These are phyloP conservation scores for Alternaria incomplexa DNA, from an alignment of 2,329 filamentous ascomycete genomes.

Conservation along the genomic window DNA sequence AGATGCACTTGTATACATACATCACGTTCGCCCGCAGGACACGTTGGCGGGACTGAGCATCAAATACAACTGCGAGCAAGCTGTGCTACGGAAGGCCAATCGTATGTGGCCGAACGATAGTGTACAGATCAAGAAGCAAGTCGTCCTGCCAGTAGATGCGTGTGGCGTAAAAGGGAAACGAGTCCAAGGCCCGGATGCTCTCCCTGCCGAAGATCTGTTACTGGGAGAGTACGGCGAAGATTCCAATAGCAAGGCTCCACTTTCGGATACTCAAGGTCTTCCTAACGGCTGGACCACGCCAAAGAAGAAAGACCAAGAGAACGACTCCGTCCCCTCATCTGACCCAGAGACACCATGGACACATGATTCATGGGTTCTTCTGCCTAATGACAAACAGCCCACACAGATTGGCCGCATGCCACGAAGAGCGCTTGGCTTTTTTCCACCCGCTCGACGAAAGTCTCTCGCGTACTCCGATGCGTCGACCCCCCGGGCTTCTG, in stretches of 20 bases:
- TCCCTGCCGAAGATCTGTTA: constrained; percentile 49
- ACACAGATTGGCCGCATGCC: constrained; percentile 88
- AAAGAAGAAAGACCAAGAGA: constrained; percentile 42
- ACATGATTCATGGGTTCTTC: constrained; percentile 86
- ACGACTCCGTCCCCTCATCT: constrained; percentile 41
- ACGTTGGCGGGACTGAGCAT: constrained; percentile 91
- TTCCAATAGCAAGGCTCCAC: constrained; percentile 19
- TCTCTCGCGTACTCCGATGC: constrained; percentile 69
- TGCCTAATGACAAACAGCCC: constrained; percentile 73
- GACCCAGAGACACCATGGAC: constrained; percentile 71
- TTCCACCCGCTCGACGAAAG: constrained; percentile 89
- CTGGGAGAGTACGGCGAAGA: constrained; percentile 38
- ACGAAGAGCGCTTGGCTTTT: constrained; percentile 82
- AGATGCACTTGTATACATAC: constrained; percentile 87
- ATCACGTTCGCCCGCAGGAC: constrained; percentile 81
- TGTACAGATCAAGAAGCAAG: constrained; percentile 80
- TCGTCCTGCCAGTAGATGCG: constrained; percentile 87
- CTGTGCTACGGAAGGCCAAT: constrained; percentile 84
- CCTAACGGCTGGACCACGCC: constrained; percentile 49
- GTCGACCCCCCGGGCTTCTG: constrained; percentile 71
- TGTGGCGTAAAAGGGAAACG: constrained; percentile 81
- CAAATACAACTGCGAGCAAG: constrained; percentile 84
- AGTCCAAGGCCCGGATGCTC: constrained; percentile 45
- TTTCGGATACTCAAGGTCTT: constrained; percentile 27
- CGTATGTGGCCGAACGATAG: constrained; percentile 94